Evolutionary conservation across 345 rosid genomes (phyloP).

Genomic region (Aquilaria sinensis): DNA sequence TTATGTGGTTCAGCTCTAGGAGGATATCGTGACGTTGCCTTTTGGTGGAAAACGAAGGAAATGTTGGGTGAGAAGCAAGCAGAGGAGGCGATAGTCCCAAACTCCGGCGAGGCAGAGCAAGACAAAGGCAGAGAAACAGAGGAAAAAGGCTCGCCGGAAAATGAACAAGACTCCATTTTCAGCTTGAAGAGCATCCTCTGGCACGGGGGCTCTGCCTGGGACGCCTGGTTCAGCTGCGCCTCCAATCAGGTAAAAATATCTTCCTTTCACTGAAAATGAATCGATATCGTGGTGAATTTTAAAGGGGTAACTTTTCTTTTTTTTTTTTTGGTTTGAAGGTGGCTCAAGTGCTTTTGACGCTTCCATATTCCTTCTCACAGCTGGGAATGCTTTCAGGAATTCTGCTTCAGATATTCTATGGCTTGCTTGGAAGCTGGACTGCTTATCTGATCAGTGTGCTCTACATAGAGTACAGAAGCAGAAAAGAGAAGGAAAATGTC

Average conservation of each 20-base stretch:
- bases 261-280: no score
- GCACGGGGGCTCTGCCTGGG: conserved; percentile 99
- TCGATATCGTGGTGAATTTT: no score
- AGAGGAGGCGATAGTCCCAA: conserved; percentile 81
- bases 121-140: conserved; percentile 16
- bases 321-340: conserved; percentile 32
- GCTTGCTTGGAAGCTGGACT: conserved; percentile 96
- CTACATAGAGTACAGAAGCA: conserved; percentile 81
- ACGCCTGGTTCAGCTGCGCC: conserved; percentile 99
- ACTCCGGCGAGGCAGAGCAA: conserved; percentile 43
- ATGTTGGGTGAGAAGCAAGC: conserved; percentile 90
- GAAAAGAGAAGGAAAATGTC: conserved; percentile 92
- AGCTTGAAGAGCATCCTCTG: conserved; percentile 65
- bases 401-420: conserved; percentile 81
- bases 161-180: conserved; percentile 37
- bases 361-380: conserved; percentile 97
- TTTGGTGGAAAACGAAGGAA: conserved; percentile 20
- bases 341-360: conserved; percentile 89
- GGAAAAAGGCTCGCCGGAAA: conserved; percentile 22
- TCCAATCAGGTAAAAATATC: conserved; percentile 69
- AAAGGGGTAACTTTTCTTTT: no score
- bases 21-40: conserved; percentile 21
- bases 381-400: conserved; percentile 92
- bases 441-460: conserved; percentile 98
- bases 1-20: conserved; percentile 33